phyloP scores from a whole-genome alignment of 2,329 filamentous ascomycete species.

The Cladophialophora exuberans region DNA sequence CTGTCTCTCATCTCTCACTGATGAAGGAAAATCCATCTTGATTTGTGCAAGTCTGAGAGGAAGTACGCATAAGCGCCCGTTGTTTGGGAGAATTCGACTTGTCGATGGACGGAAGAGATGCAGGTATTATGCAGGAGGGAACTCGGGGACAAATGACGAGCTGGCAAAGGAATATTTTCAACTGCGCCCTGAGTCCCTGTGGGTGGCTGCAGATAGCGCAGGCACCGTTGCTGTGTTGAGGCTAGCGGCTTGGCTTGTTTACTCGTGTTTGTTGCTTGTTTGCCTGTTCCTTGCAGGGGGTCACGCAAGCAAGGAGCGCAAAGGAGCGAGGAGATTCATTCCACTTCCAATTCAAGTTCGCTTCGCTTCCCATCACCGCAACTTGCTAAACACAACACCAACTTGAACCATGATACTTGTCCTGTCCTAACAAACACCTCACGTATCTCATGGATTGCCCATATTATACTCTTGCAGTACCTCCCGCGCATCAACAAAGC shows the following conservation, averaged over 20 bases:
- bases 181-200: background rate
- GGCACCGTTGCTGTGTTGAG: background rate
- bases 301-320: slow-evolving; percentile 3
- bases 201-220: slow-evolving; percentile 6
- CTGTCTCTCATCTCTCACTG: background rate
- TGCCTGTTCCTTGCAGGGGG: background rate
- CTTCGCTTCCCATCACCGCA: slow-evolving; percentile 10
- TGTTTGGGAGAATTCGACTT: background rate
- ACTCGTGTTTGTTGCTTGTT: slow-evolving; percentile 1
- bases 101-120: background rate
- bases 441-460: slow-evolving; percentile 19
- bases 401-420: too few relatives aligned
- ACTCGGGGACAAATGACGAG: slow-evolving; percentile 5
- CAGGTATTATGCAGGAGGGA: slow-evolving; percentile 20
- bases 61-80: background rate
- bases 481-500: background rate
- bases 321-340: too few relatives aligned
- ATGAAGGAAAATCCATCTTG: background rate
- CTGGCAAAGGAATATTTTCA: background rate
- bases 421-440: slow-evolving; percentile 16
- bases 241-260: slow-evolving; percentile 20
- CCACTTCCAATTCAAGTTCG: too few relatives aligned
- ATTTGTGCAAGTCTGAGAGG: background rate
- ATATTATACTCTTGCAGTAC: slow-evolving; percentile 7
- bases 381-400: slow-evolving; percentile 10